A percentile compares a stretch with the other conserved stretches of the same genome.
Evolutionary conservation across 23 red algal species (phyloP).

Genomic region (Gracilaria vermiculophylla): DNA sequence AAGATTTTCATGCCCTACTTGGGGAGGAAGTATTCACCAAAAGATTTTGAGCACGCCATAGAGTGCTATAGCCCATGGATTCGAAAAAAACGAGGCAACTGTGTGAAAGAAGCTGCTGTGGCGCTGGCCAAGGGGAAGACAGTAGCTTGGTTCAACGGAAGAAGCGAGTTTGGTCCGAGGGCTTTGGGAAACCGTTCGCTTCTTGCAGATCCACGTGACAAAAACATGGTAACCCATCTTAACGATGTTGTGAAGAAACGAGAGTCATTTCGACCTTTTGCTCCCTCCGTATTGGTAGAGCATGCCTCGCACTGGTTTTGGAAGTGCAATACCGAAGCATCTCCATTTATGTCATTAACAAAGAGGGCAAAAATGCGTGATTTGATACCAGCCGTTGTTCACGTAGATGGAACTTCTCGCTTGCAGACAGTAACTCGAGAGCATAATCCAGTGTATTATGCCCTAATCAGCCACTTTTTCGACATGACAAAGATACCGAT

Average conservation of each 20-base stretch:
- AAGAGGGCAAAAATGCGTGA: background rate
- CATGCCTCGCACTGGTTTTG: slow-evolving; percentile 48
- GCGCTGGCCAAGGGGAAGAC: slow-evolving; percentile 50
- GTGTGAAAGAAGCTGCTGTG: slow-evolving; percentile 43
- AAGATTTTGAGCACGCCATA: slow-evolving; percentile 46
- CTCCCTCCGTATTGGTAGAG: slow-evolving; percentile 63
- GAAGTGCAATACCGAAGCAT: background rate
- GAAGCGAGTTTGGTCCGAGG: slow-evolving; percentile 81
- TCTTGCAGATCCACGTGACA: slow-evolving; percentile 66
- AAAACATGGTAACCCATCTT: slow-evolving; percentile 14
- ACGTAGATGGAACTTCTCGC: slow-evolving; percentile 75
- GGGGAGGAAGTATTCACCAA: slow-evolving; percentile 40
- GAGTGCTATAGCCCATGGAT: slow-evolving; percentile 50
- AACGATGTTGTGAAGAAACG: slow-evolving; percentile 76
- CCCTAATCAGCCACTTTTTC: slow-evolving; percentile 40
- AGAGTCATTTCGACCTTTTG: slow-evolving; percentile 90
- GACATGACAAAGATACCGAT: slow-evolving; percentile 58
- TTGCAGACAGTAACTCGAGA: slow-evolving; percentile 49
- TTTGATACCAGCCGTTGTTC: slow-evolving; percentile 39
- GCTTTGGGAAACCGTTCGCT: slow-evolving; percentile 87
- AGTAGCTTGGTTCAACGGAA: slow-evolving; percentile 75
- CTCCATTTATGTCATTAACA: slow-evolving; percentile 74
- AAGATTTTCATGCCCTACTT: slow-evolving; percentile 41
- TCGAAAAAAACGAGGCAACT: background rate
- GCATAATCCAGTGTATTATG: slow-evolving; percentile 40